phyloP scores from a whole-genome alignment of 73 alveolate genomes.

The Paramecium bursaria region DNA sequence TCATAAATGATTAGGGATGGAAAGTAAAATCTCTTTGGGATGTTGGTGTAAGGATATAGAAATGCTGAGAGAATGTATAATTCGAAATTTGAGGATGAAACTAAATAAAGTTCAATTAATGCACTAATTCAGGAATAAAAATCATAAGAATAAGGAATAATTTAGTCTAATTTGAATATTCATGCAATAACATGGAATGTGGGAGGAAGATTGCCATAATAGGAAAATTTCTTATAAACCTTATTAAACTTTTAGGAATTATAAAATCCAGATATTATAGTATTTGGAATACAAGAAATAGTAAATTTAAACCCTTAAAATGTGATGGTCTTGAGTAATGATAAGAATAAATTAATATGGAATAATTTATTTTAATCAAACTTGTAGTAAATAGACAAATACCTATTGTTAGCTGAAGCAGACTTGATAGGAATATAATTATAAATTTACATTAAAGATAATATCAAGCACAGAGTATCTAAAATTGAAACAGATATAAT shows the following conservation, averaged over 20 bases:
- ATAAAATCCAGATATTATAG: constrained; percentile 73
- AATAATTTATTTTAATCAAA: constrained; percentile 65
- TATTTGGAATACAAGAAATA: constrained; percentile 77
- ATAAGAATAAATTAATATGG: constrained; percentile 70
- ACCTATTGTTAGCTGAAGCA: constrained; percentile 72
- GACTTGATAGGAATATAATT: constrained; percentile 84
- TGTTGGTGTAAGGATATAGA: constrained; percentile 82
- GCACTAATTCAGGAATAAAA: neutral
- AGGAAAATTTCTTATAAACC: constrained; percentile 77
- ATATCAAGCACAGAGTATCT: constrained; percentile 65
- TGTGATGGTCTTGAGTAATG: constrained; percentile 76
- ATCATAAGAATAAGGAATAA: constrained; percentile 10
- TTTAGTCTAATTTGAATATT: constrained; percentile 61
- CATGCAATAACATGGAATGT: constrained; percentile 83
- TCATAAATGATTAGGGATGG: constrained; percentile 95
- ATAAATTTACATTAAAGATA: constrained; percentile 72
- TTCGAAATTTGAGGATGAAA: constrained; percentile 76
- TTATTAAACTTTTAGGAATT: constrained; percentile 74
- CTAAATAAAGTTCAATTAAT: constrained; percentile 76
- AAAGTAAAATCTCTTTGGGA: constrained; percentile 88
- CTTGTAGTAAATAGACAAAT: constrained; percentile 74
- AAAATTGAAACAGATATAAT: constrained; percentile 76
- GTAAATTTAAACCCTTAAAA: constrained; percentile 81
- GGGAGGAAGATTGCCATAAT: constrained; percentile 76
- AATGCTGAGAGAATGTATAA: constrained; percentile 79